A percentile compares a stretch with the other conserved stretches of the same genome.
These are phyloP conservation scores for Anthoceros angustus DNA, from an alignment of 225 moss, liverwort and hornwort species.

Conservation along the genomic window DNA sequence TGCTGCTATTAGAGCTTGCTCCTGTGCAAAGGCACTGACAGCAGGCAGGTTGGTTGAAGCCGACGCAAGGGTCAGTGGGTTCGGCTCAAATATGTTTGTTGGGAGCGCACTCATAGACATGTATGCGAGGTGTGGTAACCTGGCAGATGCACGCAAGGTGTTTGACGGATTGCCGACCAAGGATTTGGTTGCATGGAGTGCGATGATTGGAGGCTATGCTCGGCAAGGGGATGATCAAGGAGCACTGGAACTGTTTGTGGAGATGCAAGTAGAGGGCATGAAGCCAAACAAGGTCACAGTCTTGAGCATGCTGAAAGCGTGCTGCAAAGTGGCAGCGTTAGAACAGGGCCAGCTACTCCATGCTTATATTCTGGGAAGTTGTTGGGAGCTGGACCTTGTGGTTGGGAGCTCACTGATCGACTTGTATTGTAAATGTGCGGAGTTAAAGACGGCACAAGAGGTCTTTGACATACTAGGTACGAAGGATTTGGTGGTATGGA, in stretches of 20 bases:
- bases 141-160: no score
- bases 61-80: background rate
- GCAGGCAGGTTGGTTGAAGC: no score
- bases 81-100: constrained; percentile 7
- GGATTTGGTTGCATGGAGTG: background rate
- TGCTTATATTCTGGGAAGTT: constrained; percentile 1
- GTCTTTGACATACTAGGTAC: constrained; percentile 5
- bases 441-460: constrained; percentile 7
- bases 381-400: constrained; percentile 2
- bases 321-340: constrained; percentile 2
- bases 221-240: constrained; percentile 6
- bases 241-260: constrained; percentile 1
- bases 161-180: constrained; percentile 6
- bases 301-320: constrained; percentile 8
- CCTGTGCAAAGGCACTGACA: no score
- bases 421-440: constrained; percentile 10
- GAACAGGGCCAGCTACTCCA: constrained; percentile 9
- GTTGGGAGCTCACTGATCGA: background rate
- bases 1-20: no score
- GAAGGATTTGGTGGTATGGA: background rate
- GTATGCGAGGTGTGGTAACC: background rate
- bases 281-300: background rate
- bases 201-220: constrained; percentile 12
- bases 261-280: constrained; percentile 7
- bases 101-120: constrained; percentile 1